phyloP scores from a whole-genome alignment of 805 yeast genomes.

The Komagataella pseudopastoris region DNA sequence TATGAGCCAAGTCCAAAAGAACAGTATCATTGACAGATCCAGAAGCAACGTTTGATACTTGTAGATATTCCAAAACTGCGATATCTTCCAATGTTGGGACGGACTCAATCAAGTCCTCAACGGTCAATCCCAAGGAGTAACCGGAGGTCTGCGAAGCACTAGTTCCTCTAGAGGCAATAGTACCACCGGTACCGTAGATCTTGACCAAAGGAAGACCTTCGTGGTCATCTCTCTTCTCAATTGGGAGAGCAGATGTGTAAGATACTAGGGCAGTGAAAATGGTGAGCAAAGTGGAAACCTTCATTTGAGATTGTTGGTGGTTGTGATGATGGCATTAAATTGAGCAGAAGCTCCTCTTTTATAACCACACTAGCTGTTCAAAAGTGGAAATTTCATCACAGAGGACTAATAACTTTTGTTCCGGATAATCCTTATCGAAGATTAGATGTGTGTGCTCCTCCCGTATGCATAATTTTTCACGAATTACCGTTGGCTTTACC shows the following conservation, averaged over 20 bases:
- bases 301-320: not conserved
- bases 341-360: not conserved
- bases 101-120: slow-evolving; percentile 34
- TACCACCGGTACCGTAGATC: slow-evolving; percentile 46
- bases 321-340: not conserved
- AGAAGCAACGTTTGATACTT: slow-evolving; percentile 50
- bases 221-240: not conserved
- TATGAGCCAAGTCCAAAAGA: slow-evolving; percentile 29
- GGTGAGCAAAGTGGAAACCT: not conserved
- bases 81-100: slow-evolving; percentile 43
- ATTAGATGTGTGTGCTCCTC: not conserved
- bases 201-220: slow-evolving; percentile 21
- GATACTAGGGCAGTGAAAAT: not conserved
- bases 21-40: slow-evolving; percentile 36
- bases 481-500: not conserved
- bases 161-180: slow-evolving; percentile 41
- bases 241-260: not conserved
- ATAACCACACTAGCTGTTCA: not conserved
- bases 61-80: slow-evolving; percentile 48
- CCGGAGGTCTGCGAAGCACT: slow-evolving; percentile 37
- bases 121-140: slow-evolving; percentile 35
- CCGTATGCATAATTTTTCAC: not conserved
- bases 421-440: not conserved
- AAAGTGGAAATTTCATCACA: not conserved
- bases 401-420: not conserved